Evolutionary conservation across 345 rosid genomes (phyloP), one percentile per base, ranked within the genome.

Genomic region (Citrus mangshanensis): DNA sequence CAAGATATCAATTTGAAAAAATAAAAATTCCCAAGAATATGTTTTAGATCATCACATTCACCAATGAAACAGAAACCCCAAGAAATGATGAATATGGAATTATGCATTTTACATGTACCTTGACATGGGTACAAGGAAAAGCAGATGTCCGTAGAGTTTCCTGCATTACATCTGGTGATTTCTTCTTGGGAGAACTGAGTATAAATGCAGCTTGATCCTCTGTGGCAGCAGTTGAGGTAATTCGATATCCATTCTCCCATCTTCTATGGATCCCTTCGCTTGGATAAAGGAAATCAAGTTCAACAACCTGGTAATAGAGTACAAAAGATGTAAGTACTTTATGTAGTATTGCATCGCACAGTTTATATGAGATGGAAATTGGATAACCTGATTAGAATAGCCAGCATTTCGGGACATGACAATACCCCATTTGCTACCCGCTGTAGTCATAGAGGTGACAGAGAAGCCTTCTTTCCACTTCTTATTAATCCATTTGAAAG

Each of bases 191-290:
- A 16, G 85, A 75, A 56, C 92, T 89, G 9, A 87, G 90, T 66
- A 89, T 79, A 70, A 89, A 77, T 37, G 90, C 90, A 22, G 90
- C 83, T 78, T 87, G 89, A 83, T 89, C 92, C 72, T 66, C 75
- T 19, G 88, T 89, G 27, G 92, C 89, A 18, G 90, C 92, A 42
- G 87, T 87, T 58, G 92, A 77, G 21, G 90, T 89, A 27, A 87
- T 87, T 12, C 92, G 88, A 73, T 85, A 89, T 51, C 92, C 89
- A 67, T 71, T 68, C 70, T 85, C 90, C 90, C 92, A 89, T 42
- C 89, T 70, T n/a, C 82, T 78, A 78, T 89, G 92, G 46, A 89
- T 87, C 37, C 92, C 92, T 79, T 89, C 92, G 22, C 92, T 89
- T 4, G 92, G 92, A 79, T 87, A 87, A 7, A 89, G 87, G 78